Evolutionary conservation across 352 stramenopile species (phyloP), one percentile per base, ranked within the genome.

Genomic region (Globisporangium emineosum): DNA sequence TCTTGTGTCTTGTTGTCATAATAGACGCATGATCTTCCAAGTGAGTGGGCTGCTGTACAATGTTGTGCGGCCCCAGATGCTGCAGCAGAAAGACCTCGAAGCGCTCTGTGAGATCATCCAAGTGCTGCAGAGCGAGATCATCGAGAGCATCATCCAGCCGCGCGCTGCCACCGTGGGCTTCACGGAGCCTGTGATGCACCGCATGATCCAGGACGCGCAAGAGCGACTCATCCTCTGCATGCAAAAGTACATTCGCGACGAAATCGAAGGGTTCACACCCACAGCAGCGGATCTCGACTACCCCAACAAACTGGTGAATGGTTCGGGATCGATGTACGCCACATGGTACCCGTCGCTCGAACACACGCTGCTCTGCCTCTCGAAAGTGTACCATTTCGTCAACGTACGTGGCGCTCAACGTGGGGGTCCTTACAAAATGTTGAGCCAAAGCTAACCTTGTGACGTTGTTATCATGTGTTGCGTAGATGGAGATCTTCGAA

Each of bases 281-380:
- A 77, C 70, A 0, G 7, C 66, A 0, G 64, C 53, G 2, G 84
- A 95, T 42, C 56, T 95, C 17, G 70, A 91, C 60, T 95, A 95
- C 67, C 86, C 86, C 0, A 71, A 83, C 21, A 92, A 92, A 53
- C 65, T 95, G 3, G 43, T 86, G 29, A 65, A 55, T 15, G 61
- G 71, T 6, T 35, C 76, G 23, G 66, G 66, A 23, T 75, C 74
- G 25, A 67, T 93, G 32, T 95, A 95, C 67, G 78, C 84, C 7
- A 92, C 83, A 19, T 95, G 86, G 86, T 95, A 93, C 66, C 86
- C 86, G 13, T 73, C 86, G 19, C 74, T 95, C 1, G 84, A 95
- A 70, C 81, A 89, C 65, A 95, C 86, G 13, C 57, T 95, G n/a
- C 72, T 90, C 60, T 93, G 83, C 65, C 59, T 95, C n/a, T 93